Evolutionary conservation across 352 stramenopile genomes (phyloP), one percentile per base, ranked within the genome.

Genomic region (Pythium dissimile): DNA sequence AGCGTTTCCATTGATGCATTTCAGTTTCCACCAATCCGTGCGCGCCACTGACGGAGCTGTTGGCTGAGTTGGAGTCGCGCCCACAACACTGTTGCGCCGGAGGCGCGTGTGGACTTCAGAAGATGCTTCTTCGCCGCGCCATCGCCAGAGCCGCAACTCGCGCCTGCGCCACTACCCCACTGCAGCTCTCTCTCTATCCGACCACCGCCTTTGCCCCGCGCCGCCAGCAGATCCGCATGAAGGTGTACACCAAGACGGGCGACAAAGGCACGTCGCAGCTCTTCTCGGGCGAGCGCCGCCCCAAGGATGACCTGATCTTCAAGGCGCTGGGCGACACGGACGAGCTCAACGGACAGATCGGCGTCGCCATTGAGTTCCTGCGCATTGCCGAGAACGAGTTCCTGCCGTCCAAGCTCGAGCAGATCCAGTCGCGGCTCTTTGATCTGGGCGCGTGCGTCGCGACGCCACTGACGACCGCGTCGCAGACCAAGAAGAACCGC

Each of bases 241-340:
- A 95, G 66, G 85, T 97, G 46, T 97, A 97, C 77, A 97, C 90
- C 32, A 92, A 92, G 53, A 96, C 89, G 0, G 90, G 90, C 37
- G 90, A 97, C 70, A 97, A 96, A 61, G 90, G 89, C 47, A 94
- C 86, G 54, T 97, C 89, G 42, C 86, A 91, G 66, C 80, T 97
- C 48, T 97, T 95, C 69, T 96, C 90, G 52, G 88, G 89, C 48
- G 86, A 96, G 71, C 80, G 87, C 18, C 73, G 86, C 18, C 64
- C 73, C 56, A 97, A 97, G 69, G 77, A 88, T 64, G 82, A 97
- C 66, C 62, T 62, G 5, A 74, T 94, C 7, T 97, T 97, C 76
- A 77, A 94, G 59, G 88, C 88, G 45, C 79, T 97, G 42, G 90
- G 90, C 31, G 85, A 94, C 70, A 95, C 88, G 30, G 90, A 97